Conservation (phyloP, 75 land plant genomes). For the Larix kaempferi region DNA sequence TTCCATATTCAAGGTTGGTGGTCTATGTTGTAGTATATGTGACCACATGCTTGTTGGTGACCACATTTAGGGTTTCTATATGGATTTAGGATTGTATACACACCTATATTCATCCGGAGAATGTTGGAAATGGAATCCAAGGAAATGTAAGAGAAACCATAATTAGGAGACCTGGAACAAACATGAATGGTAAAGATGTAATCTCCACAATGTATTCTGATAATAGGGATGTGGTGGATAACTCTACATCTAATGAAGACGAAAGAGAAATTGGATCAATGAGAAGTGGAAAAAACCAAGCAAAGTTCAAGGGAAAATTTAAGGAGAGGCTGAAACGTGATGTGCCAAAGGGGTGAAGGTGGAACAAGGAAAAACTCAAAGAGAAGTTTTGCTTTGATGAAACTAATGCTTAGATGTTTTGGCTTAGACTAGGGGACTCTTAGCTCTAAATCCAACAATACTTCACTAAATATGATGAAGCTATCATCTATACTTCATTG, state of each 20-base stretch:
- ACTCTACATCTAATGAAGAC: neutral
- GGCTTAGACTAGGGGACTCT: constrained; percentile 47
- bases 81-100: constrained; percentile 29
- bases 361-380: constrained; percentile 24
- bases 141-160: constrained; percentile 25
- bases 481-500: constrained; percentile 24
- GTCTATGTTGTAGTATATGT: constrained; percentile 6
- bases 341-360: constrained; percentile 5
- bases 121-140: constrained; percentile 3
- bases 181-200: too few species aligned
- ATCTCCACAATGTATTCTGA: neutral
- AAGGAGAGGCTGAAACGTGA: neutral
- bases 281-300: too few species aligned
- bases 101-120: constrained; percentile 81
- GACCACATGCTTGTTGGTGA: constrained; percentile 7
- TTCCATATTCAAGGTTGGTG: constrained; percentile 12
- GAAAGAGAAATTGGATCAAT: too few species aligned
- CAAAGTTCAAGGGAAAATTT: neutral
- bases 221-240: constrained; percentile 7
- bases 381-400: constrained; percentile 58
- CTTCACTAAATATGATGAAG: constrained; percentile 36
- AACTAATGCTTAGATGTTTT: constrained; percentile 67
- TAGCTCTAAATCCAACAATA: constrained; percentile 39
- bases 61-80: constrained; percentile 2
- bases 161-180: constrained; percentile 30